A percentile compares a stretch with the other conserved stretches of the same genome.
These are phyloP conservation scores for Pythium diclinum DNA, from an alignment of 352 stramenopile genomes.

Conservation along the genomic window DNA sequence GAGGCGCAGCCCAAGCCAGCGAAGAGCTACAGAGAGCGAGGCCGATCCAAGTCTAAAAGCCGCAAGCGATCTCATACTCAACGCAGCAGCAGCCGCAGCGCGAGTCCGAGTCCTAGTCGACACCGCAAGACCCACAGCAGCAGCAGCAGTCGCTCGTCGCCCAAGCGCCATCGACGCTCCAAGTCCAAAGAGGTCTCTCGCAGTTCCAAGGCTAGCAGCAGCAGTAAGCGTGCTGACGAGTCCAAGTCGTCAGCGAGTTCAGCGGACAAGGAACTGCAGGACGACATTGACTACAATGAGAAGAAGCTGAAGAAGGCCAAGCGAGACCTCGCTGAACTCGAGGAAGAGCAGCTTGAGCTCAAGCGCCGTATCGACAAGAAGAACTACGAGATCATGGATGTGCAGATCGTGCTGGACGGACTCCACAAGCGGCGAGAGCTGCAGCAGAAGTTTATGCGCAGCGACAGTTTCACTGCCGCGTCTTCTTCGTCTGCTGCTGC, in stretches of 20 bases:
- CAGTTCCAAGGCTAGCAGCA: neutral
- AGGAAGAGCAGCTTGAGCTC: slow-evolving; percentile 35
- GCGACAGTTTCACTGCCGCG: slow-evolving; percentile 16
- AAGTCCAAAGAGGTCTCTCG: slow-evolving; percentile 32
- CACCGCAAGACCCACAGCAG: neutral
- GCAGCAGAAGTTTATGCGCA: slow-evolving; percentile 31
- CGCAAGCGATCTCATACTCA: slow-evolving; percentile 13
- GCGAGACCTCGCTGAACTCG: slow-evolving; percentile 41
- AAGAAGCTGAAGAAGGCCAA: slow-evolving; percentile 43
- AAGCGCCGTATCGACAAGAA: slow-evolving; percentile 44
- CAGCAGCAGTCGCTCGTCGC: slow-evolving; percentile 7
- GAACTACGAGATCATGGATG: slow-evolving; percentile 62
- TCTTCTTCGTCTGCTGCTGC: neutral
- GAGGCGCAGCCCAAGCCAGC: slow-evolving; percentile 23
- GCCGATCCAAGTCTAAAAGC: slow-evolving; percentile 23
- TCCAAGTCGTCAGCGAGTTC: slow-evolving; percentile 19
- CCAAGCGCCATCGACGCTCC: slow-evolving; percentile 19
- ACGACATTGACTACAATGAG: slow-evolving; percentile 44
- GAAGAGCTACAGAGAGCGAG: neutral
- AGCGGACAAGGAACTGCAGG: slow-evolving; percentile 41
- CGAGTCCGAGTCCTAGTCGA: slow-evolving; percentile 16
- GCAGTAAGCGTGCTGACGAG: neutral
- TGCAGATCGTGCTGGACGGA: slow-evolving; percentile 59
- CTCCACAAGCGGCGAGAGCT: slow-evolving; percentile 56
- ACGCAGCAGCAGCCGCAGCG: slow-evolving; percentile 4